Evolutionary conservation across 257 asterid genomes (phyloP).

Genomic region (Scutellaria baicalensis): DNA sequence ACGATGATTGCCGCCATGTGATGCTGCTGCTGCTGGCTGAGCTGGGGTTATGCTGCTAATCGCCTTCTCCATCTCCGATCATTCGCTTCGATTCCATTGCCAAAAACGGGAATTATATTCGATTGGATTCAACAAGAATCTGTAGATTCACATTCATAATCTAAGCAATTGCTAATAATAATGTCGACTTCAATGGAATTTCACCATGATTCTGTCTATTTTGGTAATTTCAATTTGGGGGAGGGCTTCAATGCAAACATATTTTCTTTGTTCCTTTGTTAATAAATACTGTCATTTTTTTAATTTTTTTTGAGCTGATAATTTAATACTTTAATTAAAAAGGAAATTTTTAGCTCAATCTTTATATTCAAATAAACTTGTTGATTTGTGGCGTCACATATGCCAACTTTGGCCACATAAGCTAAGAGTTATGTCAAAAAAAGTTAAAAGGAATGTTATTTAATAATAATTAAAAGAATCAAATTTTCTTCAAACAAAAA

Average conservation of each 20-base stretch:
- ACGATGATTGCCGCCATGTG: background rate
- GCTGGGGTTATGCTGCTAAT: background rate
- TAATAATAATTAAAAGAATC: too few species aligned
- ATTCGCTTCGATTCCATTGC: background rate
- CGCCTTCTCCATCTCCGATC: background rate
- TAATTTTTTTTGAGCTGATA: too few species aligned
- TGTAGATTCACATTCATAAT: background rate
- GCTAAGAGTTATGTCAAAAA: too few species aligned
- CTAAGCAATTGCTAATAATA: background rate
- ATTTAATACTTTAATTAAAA: too few species aligned
- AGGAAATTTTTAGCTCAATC: too few species aligned
- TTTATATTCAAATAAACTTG: too few species aligned
- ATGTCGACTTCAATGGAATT: background rate
- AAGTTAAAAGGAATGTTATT: too few species aligned
- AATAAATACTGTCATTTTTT: too few species aligned
- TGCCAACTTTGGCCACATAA: too few species aligned
- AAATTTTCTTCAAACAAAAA: too few species aligned
- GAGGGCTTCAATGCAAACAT: background rate
- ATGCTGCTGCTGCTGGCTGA: background rate
- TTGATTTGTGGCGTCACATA: too few species aligned
- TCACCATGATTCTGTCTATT: background rate
- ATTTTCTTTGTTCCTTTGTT: too few species aligned
- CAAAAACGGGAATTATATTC: background rate
- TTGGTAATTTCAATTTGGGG: background rate
- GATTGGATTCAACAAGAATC: background rate